Percentiles rank a stretch among this genome's conserved stretches.
These are phyloP conservation scores for Aspergillus flavus DNA, from an alignment of 2,329 filamentous ascomycete species.

Conservation along the genomic window DNA sequence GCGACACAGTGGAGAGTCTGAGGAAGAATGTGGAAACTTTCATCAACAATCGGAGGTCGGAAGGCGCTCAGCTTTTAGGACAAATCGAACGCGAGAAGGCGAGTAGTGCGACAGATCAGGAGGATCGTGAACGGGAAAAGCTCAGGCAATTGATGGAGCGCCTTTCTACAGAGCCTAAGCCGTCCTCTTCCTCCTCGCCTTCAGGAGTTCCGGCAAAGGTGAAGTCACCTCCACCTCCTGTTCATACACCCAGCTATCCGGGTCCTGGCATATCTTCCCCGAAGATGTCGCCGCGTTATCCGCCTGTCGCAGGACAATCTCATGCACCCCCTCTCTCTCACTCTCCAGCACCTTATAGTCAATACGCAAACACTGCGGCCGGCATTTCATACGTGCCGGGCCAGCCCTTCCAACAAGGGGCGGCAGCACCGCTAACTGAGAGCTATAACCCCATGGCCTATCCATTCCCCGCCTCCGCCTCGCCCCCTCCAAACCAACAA, in stretches of 20 bases:
- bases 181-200: conserved; percentile 35
- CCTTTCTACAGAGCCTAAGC: conserved; percentile 75
- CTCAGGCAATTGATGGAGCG: conserved; percentile 90
- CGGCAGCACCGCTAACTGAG: conserved; percentile 44
- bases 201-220: conserved; percentile 51
- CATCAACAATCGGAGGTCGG: conserved; percentile 88
- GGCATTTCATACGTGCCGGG: conserved; percentile 32
- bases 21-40: conserved; percentile 97
- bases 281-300: conserved; percentile 41
- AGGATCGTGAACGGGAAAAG: conserved; percentile 83
- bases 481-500: conserved; percentile 46
- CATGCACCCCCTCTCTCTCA: conserved; percentile 36
- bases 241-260: conserved; percentile 36
- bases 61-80: conserved; percentile 84
- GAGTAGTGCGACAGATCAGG: conserved; percentile 59
- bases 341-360: conserved; percentile 40
- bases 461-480: conserved; percentile 45
- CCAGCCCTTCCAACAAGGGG: conserved; percentile 45
- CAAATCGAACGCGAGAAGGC: conserved; percentile 82
- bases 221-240: conserved; percentile 39
- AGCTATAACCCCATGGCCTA: conserved; percentile 57
- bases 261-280: conserved; percentile 43
- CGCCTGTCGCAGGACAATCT: conserved; percentile 28
- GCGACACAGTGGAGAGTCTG: conserved; percentile 86
- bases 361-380: conserved; percentile 32